These are phyloP conservation scores for Lodderomyces theae DNA, from an alignment of 1,139 yeast genomes.

Conservation along the genomic window DNA sequence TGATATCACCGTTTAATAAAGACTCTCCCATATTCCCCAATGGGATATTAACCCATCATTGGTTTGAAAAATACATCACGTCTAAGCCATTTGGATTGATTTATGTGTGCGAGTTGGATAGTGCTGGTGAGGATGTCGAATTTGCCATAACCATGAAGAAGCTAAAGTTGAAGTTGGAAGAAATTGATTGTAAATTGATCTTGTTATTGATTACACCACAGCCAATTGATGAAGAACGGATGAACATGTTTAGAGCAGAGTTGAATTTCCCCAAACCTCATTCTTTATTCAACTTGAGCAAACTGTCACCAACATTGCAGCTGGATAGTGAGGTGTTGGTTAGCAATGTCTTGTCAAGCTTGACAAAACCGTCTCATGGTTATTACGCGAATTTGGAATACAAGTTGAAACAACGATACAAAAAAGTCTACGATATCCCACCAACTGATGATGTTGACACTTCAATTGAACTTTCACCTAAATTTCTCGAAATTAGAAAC, in stretches of 20 bases:
- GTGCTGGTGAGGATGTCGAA: constrained; percentile 16
- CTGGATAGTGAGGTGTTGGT: constrained; percentile 18
- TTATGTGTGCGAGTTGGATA: constrained; percentile 19
- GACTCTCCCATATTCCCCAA: constrained; percentile 42
- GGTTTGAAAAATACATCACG: constrained; percentile 37
- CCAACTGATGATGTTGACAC: constrained; percentile 26
- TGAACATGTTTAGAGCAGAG: constrained; percentile 23
- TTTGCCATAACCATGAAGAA: constrained; percentile 15
- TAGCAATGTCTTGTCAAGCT: constrained; percentile 27
- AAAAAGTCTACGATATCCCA: constrained; percentile 40
- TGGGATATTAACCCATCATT: constrained; percentile 35
- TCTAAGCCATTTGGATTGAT: constrained; percentile 37
- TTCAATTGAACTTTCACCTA: constrained; percentile 33
- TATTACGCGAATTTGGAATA: constrained; percentile 34
- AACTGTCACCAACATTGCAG: not conserved
- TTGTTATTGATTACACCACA: constrained; percentile 25
- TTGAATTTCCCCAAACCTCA: constrained; percentile 36
- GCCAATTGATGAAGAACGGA: constrained; percentile 14
- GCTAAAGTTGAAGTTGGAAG: constrained; percentile 19
- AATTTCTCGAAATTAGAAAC: constrained; percentile 40
- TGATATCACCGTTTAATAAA: constrained; percentile 37
- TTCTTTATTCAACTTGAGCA: constrained; percentile 20
- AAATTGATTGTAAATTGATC: constrained; percentile 24
- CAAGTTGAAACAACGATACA: constrained; percentile 33
- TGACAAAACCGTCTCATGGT: constrained; percentile 30